Evolutionary conservation across 2,329 filamentous ascomycete species (phyloP).

Genomic region (Sporothrix protearum): DNA sequence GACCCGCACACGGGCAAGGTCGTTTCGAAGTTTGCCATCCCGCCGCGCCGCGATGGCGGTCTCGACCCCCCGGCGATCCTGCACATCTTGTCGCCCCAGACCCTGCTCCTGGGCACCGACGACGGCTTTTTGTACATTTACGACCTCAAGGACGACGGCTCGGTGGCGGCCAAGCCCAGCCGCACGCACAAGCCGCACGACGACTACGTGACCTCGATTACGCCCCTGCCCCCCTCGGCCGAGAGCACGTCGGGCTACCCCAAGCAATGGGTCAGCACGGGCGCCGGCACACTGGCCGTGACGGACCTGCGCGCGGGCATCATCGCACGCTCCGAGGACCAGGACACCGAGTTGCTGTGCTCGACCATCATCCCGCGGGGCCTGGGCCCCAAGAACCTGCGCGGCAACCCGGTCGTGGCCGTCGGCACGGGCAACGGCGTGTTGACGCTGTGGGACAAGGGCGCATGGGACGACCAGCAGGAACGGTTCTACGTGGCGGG

Average conservation of each 20-base stretch:
- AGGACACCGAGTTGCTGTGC: conserved; percentile 88
- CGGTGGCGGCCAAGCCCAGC: conserved; percentile 57
- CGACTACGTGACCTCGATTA: conserved; percentile 88
- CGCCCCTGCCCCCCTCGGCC: conserved; percentile 73
- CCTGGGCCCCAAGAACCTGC: conserved; percentile 61
- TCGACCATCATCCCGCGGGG: conserved; percentile 70
- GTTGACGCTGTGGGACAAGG: conserved; percentile 88
- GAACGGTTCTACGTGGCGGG: conserved; percentile 77
- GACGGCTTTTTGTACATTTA: conserved; percentile 84
- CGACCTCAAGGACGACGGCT: conserved; percentile 64
- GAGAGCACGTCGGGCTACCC: conserved; percentile 83
- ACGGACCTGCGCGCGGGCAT: conserved; percentile 86
- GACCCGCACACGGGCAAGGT: conserved; percentile 61
- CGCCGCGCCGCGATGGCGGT: conserved; percentile 49
- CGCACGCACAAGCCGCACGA: conserved; percentile 84
- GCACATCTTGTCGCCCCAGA: conserved; percentile 81
- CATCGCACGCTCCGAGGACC: conserved; percentile 84
- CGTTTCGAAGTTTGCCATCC: conserved; percentile 76
- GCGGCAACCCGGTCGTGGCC: conserved; percentile 70
- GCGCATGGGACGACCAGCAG: conserved; percentile 92
- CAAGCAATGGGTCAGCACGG: conserved; percentile 94
- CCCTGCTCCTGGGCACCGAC: conserved; percentile 84
- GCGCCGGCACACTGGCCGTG: conserved; percentile 83
- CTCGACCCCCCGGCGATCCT: conserved; percentile 64
- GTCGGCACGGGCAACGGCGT: conserved; percentile 75